Base-by-base conservation (phyloP, 1,284 basidiomycete species). In the Irpex sp. region DNA sequence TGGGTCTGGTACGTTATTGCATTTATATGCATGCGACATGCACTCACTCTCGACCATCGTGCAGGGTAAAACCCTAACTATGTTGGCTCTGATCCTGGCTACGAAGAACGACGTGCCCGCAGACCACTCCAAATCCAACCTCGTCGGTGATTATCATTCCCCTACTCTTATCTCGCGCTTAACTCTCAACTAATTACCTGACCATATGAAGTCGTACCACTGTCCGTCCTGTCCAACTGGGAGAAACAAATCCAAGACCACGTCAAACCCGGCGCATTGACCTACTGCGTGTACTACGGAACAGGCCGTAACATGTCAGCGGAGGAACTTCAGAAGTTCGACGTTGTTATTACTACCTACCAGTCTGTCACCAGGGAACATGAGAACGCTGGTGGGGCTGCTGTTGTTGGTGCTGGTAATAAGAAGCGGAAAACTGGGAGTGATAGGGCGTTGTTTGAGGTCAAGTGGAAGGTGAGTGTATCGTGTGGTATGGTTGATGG, bases 221-320 rank as follows among this genome's bases (percentile, higher is more conserved):
- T 96, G 17, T 95, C 93, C 0, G 87, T 97, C 1, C 75, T 96
- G 5, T 93, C 92, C 11, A 97, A 97, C 71, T 97, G 94, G 94
- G 89, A 92, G 71, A 90, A 92, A 69, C 95, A 97, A 74, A 87
- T 96, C 40, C 73, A 82, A 34, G 93, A 95, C 61, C 93, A 96
- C 67, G 86, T 92, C 62, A 77, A 76, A 8, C 78, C 78, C 21
- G 86, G 84, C 4, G 73, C 81, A 1, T 72, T 95, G 31, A 81
- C 80, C 0, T 78, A 73, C 56, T 88, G 85, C 70, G 80, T 88
- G 6, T 95, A 95, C 73, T 89, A 93, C 66, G 90, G 92, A 21
- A 76, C 82, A 5, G 84, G 80, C n/a, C 86, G 88, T 57, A 81
- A 81, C 8, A 77, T 92, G 68, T 82, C 79, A 9, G 77, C 88